These are phyloP conservation scores for Solanum chiquidenum DNA, from an alignment of 257 asterid species.

Conservation along the genomic window DNA sequence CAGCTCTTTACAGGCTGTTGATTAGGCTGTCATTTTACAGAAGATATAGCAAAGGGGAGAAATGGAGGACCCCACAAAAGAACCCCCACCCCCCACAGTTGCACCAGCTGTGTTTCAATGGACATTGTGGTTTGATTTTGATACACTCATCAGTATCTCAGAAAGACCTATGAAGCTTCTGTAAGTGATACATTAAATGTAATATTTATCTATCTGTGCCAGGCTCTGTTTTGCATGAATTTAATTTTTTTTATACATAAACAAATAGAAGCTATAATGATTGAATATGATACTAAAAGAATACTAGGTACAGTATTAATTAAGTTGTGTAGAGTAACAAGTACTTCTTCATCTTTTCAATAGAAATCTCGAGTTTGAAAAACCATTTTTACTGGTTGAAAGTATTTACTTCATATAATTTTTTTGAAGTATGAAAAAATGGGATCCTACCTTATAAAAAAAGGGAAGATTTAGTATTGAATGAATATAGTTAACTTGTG, in stretches of 20 bases:
- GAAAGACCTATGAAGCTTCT: constrained; percentile 20
- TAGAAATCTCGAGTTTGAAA: no score
- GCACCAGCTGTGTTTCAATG: constrained; percentile 35
- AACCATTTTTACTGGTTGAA: background rate
- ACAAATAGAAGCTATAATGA: background rate
- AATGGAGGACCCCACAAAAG: constrained; percentile 33
- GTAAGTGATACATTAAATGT: background rate
- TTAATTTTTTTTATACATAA: background rate
- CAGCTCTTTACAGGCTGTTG: constrained; percentile 76
- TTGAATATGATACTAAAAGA: background rate
- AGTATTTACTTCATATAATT: no score
- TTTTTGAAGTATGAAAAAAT: no score
- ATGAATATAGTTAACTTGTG: background rate
- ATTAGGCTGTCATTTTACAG: constrained; percentile 45
- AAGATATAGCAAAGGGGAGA: constrained; percentile 25
- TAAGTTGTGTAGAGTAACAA: no score
- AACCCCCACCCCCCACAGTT: constrained; percentile 3
- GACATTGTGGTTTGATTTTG: constrained; percentile 17
- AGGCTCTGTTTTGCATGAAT: background rate
- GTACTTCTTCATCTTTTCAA: no score
- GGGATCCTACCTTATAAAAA: no score
- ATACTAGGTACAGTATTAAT: background rate
- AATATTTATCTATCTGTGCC: background rate
- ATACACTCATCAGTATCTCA: constrained; percentile 9
- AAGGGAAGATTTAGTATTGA: background rate